These are phyloP conservation scores for Entonaema liquescens DNA, from an alignment of 495 filamentous ascomycete genomes.

Conservation along the genomic window DNA sequence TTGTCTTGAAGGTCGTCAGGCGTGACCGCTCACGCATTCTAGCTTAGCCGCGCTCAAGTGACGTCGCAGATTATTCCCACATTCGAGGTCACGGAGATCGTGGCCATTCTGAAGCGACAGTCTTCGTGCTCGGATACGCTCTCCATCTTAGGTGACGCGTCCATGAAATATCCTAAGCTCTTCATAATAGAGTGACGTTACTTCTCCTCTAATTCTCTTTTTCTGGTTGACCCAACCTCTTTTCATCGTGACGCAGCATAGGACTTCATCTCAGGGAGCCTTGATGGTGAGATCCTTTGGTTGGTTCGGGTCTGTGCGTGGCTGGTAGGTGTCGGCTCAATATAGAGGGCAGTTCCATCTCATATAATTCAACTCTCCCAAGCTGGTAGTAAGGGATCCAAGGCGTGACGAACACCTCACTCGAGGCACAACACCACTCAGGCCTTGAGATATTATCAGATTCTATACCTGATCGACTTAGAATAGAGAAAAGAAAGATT, in stretches of 20 bases:
- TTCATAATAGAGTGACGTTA: constrained; percentile 3
- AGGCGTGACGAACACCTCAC: constrained; percentile 26
- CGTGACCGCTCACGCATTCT: constrained; percentile 3
- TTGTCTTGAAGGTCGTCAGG: constrained; percentile 15
- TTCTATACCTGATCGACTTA: constrained; percentile 6
- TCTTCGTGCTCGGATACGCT: neutral
- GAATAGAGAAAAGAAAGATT: constrained; percentile 4
- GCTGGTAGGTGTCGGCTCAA: constrained; percentile 3
- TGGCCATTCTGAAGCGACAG: constrained; percentile 6
- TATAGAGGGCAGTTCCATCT: constrained; percentile 1
- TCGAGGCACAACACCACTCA: constrained; percentile 17
- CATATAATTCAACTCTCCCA: neutral
- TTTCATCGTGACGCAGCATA: constrained; percentile 1
- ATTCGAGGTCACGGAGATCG: constrained; percentile 12
- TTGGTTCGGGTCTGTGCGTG: neutral
- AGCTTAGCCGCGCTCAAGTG: constrained; percentile 16
- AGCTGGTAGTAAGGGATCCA: neutral
- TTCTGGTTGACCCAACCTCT: constrained; percentile 12
- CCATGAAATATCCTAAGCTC: constrained; percentile 10
- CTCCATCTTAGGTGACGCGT: constrained; percentile 8
- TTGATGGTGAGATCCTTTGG: neutral
- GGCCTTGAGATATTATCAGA: constrained; percentile 2
- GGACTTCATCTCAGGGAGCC: constrained; percentile 2
- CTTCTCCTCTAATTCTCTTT: constrained; percentile 7
- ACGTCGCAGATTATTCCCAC: constrained; percentile 18